phyloP scores from a whole-genome alignment of 305 asterid species.

The Fraxinus platypoda region DNA sequence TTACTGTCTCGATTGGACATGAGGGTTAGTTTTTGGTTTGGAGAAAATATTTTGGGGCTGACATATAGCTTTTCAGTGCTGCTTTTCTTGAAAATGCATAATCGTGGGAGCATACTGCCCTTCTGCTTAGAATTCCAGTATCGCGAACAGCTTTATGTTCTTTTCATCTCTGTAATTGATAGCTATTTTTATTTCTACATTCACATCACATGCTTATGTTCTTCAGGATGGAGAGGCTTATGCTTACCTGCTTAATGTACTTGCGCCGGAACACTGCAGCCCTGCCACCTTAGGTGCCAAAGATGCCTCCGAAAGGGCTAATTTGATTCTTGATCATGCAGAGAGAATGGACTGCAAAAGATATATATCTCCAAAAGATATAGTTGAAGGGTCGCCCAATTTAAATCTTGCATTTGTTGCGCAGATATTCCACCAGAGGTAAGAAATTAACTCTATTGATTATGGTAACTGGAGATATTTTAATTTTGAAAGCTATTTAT shows the following conservation, averaged over 20 bases:
- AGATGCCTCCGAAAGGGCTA: conserved; percentile 83
- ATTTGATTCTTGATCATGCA: conserved; percentile 93
- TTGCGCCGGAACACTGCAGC: conserved; percentile 90
- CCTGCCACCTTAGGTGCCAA: conserved; percentile 76
- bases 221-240: conserved; percentile 96
- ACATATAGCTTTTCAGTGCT: neutral
- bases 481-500: conserved; percentile 16
- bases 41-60: neutral
- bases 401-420: conserved; percentile 97
- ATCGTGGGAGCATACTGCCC: neutral
- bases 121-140: neutral
- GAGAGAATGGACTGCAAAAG: conserved; percentile 97
- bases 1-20: neutral
- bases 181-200: neutral
- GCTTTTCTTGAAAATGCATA: neutral
- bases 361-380: conserved; percentile 81
- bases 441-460: conserved; percentile 14
- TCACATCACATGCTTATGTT: neutral
- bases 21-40: neutral
- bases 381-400: conserved; percentile 81
- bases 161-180: neutral
- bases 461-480: neutral
- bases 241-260: conserved; percentile 90
- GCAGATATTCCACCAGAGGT: conserved; percentile 96
- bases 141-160: neutral